Evolutionary conservation across 1,284 basidiomycete species (phyloP).

Genomic region (Fomitopsis betulina): DNA sequence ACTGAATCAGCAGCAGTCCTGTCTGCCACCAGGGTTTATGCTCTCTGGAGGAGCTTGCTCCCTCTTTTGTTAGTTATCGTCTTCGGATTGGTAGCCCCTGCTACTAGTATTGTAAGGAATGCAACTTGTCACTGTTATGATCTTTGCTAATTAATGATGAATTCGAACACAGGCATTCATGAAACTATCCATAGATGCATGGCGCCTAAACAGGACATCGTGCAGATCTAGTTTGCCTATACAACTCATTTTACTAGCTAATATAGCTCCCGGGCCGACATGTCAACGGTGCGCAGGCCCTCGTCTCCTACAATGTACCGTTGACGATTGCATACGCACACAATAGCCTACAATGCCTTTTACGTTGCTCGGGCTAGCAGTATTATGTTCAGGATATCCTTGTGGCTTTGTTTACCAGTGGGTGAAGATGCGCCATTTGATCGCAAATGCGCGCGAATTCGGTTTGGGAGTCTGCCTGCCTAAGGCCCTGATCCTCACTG

Average conservation of each 20-base stretch:
- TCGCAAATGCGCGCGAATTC: not conserved
- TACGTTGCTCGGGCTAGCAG: not conserved
- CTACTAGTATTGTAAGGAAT: not conserved
- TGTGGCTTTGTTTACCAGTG: not conserved
- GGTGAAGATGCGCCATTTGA: not conserved
- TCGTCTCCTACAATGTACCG: not conserved
- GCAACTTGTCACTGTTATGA: not conserved
- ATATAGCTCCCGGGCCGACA: too few relatives aligned
- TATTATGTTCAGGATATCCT: not conserved
- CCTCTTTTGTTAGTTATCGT: not conserved
- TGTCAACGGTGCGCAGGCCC: not conserved
- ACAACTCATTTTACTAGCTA: too few relatives aligned
- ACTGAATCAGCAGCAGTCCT: not conserved
- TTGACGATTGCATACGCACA: not conserved
- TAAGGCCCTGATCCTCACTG: not conserved
- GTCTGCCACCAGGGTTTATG: not conserved
- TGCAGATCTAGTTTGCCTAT: too few relatives aligned
- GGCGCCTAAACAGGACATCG: too few relatives aligned
- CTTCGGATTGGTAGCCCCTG: not conserved
- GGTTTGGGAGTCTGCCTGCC: not conserved
- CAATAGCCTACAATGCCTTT: not conserved
- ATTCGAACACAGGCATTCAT: not conserved
- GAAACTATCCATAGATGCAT: not conserved
- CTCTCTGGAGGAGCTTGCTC: not conserved
- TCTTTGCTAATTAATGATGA: not conserved